These are phyloP conservation scores for Neonectria coccinea DNA, from an alignment of 2,329 filamentous ascomycete species.

Conservation along the genomic window DNA sequence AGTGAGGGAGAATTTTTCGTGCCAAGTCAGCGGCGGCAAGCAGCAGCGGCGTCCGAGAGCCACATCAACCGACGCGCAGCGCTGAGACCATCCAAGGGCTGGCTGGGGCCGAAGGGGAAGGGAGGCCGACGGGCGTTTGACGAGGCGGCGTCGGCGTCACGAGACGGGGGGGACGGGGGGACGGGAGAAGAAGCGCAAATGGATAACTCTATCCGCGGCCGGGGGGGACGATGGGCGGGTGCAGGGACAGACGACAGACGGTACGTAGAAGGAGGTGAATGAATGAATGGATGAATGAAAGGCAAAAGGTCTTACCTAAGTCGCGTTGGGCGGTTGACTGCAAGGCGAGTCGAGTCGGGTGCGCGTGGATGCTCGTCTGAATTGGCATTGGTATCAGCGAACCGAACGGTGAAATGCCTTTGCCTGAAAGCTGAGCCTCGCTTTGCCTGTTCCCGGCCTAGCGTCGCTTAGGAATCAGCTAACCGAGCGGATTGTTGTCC, in stretches of 20 bases:
- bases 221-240: constrained; percentile 25
- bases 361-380: constrained; percentile 45
- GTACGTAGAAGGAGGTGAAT: constrained; percentile 38
- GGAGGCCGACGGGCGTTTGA: constrained; percentile 33
- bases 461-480: constrained; percentile 38
- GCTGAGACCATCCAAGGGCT: constrained; percentile 40
- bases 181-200: constrained; percentile 25
- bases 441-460: constrained; percentile 48
- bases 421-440: constrained; percentile 41
- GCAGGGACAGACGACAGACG: constrained; percentile 11
- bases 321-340: constrained; percentile 46
- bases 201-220: constrained; percentile 34
- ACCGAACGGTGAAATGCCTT: constrained; percentile 45
- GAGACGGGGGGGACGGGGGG: constrained; percentile 27
- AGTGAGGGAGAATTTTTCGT: constrained; percentile 51
- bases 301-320: constrained; percentile 49
- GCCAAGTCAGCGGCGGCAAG: constrained; percentile 28
- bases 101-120: constrained; percentile 34
- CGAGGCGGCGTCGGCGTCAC: constrained; percentile 22
- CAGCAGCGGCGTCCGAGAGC: constrained; percentile 23
- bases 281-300: constrained; percentile 38
- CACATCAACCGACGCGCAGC: constrained; percentile 41
- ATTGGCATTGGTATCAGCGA: constrained; percentile 49
- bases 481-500: constrained; percentile 32
- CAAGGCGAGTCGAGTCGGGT: constrained; percentile 32